Evolutionary conservation across 305 asterid species (phyloP).

Genomic region (Rubia balearica): DNA sequence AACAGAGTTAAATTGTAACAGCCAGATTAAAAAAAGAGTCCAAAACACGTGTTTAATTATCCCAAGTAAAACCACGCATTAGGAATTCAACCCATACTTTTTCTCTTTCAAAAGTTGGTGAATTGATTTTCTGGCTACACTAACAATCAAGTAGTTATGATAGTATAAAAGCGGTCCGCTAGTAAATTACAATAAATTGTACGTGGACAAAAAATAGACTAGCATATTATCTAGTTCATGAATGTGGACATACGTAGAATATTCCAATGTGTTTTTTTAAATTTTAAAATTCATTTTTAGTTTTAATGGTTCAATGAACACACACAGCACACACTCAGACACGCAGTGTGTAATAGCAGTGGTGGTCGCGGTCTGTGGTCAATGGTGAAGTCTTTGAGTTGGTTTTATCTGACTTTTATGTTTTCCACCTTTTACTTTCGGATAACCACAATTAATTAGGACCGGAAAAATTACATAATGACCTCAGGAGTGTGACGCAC

Average conservation of each 20-base stretch:
- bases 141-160: background rate
- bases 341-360: background rate
- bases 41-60: conserved; percentile 2
- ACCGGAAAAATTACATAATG: background rate
- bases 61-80: conserved; percentile 13
- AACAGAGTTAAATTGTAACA: background rate
- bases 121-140: background rate
- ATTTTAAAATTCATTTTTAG: background rate
- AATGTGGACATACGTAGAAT: conserved; percentile 32
- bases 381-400: conserved; percentile 18
- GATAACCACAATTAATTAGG: background rate
- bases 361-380: conserved; percentile 21
- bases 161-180: background rate
- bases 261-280: background rate
- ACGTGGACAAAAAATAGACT: conserved; percentile 4
- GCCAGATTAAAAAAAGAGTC: background rate
- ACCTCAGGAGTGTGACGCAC: conserved; percentile 16
- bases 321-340: conserved; percentile 14
- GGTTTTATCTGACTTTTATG: conserved; percentile 15
- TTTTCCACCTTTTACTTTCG: background rate
- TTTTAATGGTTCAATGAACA: conserved; percentile 33
- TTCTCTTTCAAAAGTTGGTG: background rate
- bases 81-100: conserved; percentile 15
- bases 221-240: conserved; percentile 22
- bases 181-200: conserved; percentile 9